Evolutionary conservation across 768 basidiomycete genomes (phyloP).

Genomic region (Russula abietina): DNA sequence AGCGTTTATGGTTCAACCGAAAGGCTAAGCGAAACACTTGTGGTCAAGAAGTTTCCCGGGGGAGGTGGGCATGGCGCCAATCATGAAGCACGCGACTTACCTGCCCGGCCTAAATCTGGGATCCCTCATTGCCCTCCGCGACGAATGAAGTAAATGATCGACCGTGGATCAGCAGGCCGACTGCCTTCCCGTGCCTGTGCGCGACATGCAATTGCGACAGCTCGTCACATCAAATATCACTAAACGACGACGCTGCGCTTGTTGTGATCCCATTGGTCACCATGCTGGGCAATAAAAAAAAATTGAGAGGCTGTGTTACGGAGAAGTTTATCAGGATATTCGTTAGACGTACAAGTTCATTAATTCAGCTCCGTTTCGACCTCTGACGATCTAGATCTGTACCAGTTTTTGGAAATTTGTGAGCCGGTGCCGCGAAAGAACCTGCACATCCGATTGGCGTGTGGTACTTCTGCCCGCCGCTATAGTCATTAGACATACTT

Average conservation of each 20-base stretch:
- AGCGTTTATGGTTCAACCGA: slow-evolving; percentile 10
- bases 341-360: slow-evolving; percentile 8
- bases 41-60: slow-evolving; percentile 13
- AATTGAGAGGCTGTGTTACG: slow-evolving; percentile 8
- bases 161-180: slow-evolving; percentile 18
- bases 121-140: slow-evolving; percentile 17
- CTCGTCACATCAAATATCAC: slow-evolving; percentile 23
- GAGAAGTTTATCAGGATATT: neutral
- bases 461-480: slow-evolving; percentile 12
- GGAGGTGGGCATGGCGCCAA: slow-evolving; percentile 21
- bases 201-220: slow-evolving; percentile 9
- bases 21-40: slow-evolving; percentile 18
- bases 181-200: slow-evolving; percentile 2
- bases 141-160: slow-evolving; percentile 23
- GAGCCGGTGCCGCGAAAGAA: slow-evolving; percentile 9
- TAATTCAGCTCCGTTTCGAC: slow-evolving; percentile 15
- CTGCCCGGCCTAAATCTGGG: slow-evolving; percentile 14
- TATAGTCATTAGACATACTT: slow-evolving; percentile 9
- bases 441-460: slow-evolving; percentile 14
- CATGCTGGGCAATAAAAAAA: neutral
- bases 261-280: slow-evolving; percentile 10
- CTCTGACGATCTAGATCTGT: slow-evolving; percentile 1
- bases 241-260: slow-evolving; percentile 3
- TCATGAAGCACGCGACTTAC: slow-evolving; percentile 23
- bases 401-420: slow-evolving; percentile 1